phyloP scores from a whole-genome alignment of 208 protist genomes.

The Polymyxa betae region DNA sequence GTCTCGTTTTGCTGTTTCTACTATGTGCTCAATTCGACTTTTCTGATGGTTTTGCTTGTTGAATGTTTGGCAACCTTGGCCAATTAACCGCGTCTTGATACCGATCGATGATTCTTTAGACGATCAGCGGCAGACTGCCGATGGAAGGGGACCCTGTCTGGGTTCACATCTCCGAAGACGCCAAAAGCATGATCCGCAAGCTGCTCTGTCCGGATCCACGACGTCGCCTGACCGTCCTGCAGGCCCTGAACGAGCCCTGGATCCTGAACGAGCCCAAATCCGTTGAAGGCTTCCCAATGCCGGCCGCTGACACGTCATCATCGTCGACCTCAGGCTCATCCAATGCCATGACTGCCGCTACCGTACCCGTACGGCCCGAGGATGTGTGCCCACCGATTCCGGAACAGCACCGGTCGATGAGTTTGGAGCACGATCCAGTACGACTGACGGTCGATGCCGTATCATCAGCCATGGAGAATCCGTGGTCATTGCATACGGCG shows the following conservation, averaged over 20 bases:
- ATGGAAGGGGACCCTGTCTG: conserved; percentile 46
- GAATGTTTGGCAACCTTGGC: neutral
- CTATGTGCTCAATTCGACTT: neutral
- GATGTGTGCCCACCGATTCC: no score
- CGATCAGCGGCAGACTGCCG: neutral
- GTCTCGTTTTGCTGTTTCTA: neutral
- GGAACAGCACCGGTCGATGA: no score
- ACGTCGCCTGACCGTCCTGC: conserved; percentile 39
- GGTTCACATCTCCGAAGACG: conserved; percentile 36
- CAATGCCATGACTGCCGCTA: no score
- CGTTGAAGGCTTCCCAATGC: no score
- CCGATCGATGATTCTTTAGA: neutral
- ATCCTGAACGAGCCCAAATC: conserved; percentile 3
- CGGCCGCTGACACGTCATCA: no score
- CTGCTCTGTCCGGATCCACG: conserved; percentile 43
- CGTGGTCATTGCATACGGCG: no score
- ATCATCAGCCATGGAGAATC: no score
- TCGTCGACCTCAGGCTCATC: no score
- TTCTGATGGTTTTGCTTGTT: neutral
- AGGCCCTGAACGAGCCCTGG: conserved; percentile 48
- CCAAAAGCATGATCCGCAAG: conserved; percentile 45
- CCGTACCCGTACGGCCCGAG: no score
- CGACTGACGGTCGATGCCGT: no score
- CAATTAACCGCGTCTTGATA: neutral
- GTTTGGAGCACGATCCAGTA: no score